Evolutionary conservation across 2,329 filamentous ascomycete species (phyloP), one percentile per base, ranked within the genome.

Genomic region (Trichoderma aggressivum): DNA sequence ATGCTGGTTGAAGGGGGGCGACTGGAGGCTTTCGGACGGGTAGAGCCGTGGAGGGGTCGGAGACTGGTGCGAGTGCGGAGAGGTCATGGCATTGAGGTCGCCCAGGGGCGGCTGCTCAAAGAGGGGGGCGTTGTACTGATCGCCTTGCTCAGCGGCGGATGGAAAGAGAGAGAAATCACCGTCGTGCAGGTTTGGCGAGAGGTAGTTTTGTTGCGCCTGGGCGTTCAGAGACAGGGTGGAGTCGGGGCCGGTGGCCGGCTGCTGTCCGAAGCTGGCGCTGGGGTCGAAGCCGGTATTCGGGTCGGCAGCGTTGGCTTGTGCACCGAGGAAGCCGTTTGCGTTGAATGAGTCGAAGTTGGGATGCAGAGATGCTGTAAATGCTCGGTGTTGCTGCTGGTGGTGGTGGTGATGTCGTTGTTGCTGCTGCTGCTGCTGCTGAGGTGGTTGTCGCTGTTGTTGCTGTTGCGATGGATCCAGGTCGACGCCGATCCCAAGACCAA

Each of bases 131-230:
- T 88, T 88, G 77, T 90, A 89, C 76, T 89, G 87, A 73, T 89
- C 86, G 73, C 84, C 83, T 63, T 81, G 82, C 71, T 84, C 82
- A 75, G 85, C 83, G 63, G 85, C 81, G 10, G 85, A 79, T 5
- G 89, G 86, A 76, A 92, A 93, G 75, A 92, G 84, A 63, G 88
- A 87, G 78, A 91, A 91, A 80, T 92, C 89, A 72, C 82, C 82
- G 76, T 84, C 82, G 78, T 82, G 82, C 73, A 88, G 87, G 73
- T 84, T 86, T 21, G 86, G 79, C 55, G 84, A 82, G 55, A 90
- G 77, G 74, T 85, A 88, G 75, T 77, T 78, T 67, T 80, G 74
- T 73, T 85, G 84, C 53, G 81, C 75, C 73, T 85, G 83, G 43
- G 80, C 75, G 72, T 81, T 82, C 76, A 84, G 85, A 71, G 81